Evolutionary conservation across 2,329 filamentous ascomycete genomes (phyloP), one percentile per base, ranked within the genome.

Genomic region (Ilyonectria mors-panacis): DNA sequence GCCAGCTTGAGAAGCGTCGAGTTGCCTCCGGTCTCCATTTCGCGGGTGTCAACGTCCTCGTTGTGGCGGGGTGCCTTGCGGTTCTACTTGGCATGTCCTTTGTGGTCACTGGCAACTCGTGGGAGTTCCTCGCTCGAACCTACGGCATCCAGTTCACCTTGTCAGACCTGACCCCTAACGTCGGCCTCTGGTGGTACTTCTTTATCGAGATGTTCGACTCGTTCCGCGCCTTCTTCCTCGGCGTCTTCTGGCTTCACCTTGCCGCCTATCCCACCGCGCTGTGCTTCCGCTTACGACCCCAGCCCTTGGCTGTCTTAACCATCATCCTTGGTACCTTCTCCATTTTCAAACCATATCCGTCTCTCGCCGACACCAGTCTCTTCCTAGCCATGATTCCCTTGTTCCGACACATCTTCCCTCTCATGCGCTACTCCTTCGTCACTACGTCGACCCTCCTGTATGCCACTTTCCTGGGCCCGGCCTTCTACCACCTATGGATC

Each of bases 141-240:
- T 99, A 99, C 81, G 94, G 95, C 73, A 94, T 97, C 53, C 95
- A 97, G 75, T 87, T 99, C 42, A 90, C 96, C 1, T 88, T 99
- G 3, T 94, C 94, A 9, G 96, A 99, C 78, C 86, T 99, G 45
- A 97, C 95, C 0, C 96, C 96, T 13, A 99, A 98, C 72, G 93
- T 97, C 33, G 96, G 96, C 1, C 86, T 99, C 1, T 99, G 96
- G 96, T 99, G 96, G 96, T 99, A 99, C 82, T 99, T 99, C 83
- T 98, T 99, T 79, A 97, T 97, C 73, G 95, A 99, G 79, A 99
- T 99, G 91, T 99, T 99, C 79, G 96, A 99, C 82, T 95, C 95
- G 1, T 99, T 99, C 87, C 89, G 96, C 44, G 92, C 93, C 74
- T 99, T 99, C 86, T 99, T 98, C 86, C 88, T 99, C 3, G 96